Conservation (phyloP, 1,284 basidiomycete genomes). For the Ustilago vetiveriae region DNA sequence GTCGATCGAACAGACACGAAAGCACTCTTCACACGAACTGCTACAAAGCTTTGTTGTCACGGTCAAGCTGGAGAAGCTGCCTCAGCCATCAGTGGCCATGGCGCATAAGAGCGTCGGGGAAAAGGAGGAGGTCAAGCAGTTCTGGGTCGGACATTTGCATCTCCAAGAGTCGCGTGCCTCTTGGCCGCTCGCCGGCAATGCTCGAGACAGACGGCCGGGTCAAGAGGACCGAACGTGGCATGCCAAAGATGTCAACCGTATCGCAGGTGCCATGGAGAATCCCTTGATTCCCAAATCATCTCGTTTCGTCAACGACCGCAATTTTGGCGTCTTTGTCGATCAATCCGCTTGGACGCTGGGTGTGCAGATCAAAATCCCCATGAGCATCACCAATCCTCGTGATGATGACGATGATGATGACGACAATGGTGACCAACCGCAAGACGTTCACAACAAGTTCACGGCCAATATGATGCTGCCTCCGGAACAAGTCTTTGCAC, state of each 20-base stretch:
- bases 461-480: conserved; percentile 19
- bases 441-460: conserved; percentile 2
- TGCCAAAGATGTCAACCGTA: conserved; percentile 40
- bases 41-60: conserved; percentile 41
- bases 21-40: conserved; percentile 10
- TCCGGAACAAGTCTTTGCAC: conserved; percentile 49
- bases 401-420: conserved; percentile 27
- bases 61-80: conserved; percentile 16
- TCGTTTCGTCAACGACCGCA: conserved; percentile 23
- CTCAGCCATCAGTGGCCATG: background rate
- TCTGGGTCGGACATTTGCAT: conserved; percentile 54
- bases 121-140: conserved; percentile 17
- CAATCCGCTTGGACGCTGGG: conserved; percentile 45
- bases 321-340: conserved; percentile 44
- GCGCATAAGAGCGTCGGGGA: background rate
- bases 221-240: conserved; percentile 45
- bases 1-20: conserved; percentile 8
- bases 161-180: conserved; percentile 34
- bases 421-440: conserved; percentile 15
- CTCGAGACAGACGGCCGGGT: conserved; percentile 19
- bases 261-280: conserved; percentile 55
- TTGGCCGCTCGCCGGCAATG: conserved; percentile 55
- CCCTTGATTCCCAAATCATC: conserved; percentile 46
- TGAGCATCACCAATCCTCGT: conserved; percentile 40
- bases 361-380: conserved; percentile 41